These are phyloP conservation scores for Epichloe typhina DNA, from an alignment of 2,329 filamentous ascomycete species.

Conservation along the genomic window DNA sequence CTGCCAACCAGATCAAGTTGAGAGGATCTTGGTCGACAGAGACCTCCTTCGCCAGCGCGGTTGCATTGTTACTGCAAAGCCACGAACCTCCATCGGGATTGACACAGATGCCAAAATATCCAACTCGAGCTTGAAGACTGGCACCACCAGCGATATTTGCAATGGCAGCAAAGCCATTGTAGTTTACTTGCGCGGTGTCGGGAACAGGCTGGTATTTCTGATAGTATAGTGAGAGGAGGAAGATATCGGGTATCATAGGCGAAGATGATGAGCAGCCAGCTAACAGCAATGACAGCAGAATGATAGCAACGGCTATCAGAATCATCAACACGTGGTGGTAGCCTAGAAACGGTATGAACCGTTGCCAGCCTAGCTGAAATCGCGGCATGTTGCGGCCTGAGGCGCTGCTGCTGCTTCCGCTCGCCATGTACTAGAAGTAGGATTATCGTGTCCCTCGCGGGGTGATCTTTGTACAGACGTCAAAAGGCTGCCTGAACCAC, in stretches of 20 bases:
- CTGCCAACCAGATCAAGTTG: slow-evolving; percentile 93
- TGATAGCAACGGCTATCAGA: slow-evolving; percentile 83
- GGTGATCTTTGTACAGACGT: neutral
- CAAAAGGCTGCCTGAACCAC: neutral
- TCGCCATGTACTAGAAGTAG: slow-evolving; percentile 5
- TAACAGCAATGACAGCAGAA: slow-evolving; percentile 80
- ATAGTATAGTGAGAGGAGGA: slow-evolving; percentile 97
- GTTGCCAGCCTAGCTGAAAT: slow-evolving; percentile 41
- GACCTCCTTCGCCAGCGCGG: slow-evolving; percentile 78
- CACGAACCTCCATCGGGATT: slow-evolving; percentile 82
- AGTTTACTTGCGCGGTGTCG: slow-evolving; percentile 79
- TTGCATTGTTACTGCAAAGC: slow-evolving; percentile 96
- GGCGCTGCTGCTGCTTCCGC: slow-evolving; percentile 12
- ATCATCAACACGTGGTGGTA: slow-evolving; percentile 93
- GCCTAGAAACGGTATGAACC: slow-evolving; percentile 55
- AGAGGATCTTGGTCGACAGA: slow-evolving; percentile 86
- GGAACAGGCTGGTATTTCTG: slow-evolving; percentile 71
- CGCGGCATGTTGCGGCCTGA: slow-evolving; percentile 17
- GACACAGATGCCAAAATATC: slow-evolving; percentile 96
- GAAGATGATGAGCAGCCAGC: slow-evolving; percentile 96
- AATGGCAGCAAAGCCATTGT: slow-evolving; percentile 73
- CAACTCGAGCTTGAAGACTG: slow-evolving; percentile 77
- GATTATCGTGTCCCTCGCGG: neutral
- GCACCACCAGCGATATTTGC: slow-evolving; percentile 80
- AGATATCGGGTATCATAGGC: slow-evolving; percentile 87